These are phyloP conservation scores for Teunomyces stri DNA, from an alignment of 805 yeast genomes.

Conservation along the genomic window DNA sequence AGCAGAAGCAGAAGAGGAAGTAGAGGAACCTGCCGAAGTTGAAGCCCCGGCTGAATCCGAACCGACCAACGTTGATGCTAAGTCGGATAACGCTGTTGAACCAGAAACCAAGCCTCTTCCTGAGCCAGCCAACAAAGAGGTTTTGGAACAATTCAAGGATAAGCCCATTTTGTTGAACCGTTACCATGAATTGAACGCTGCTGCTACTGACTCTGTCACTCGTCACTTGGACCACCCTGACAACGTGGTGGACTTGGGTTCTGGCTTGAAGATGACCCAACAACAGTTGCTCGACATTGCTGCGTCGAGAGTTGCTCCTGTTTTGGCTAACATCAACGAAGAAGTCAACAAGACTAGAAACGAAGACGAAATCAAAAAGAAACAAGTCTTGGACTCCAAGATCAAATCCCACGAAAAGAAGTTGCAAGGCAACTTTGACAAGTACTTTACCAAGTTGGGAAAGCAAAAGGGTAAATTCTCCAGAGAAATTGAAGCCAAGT, in stretches of 20 bases:
- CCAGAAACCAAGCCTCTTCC: slow-evolving; percentile 33
- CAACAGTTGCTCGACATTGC: slow-evolving; percentile 56
- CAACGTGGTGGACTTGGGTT: slow-evolving; percentile 50
- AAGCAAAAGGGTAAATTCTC: slow-evolving; percentile 38
- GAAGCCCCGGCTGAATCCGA: slow-evolving; percentile 33
- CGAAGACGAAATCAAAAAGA: slow-evolving; percentile 43
- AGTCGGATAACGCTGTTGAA: slow-evolving; percentile 34
- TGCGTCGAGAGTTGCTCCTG: slow-evolving; percentile 53
- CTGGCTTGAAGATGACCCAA: slow-evolving; percentile 53
- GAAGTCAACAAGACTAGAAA: slow-evolving; percentile 44
- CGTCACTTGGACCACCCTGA: slow-evolving; percentile 48
- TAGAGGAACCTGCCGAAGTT: slow-evolving; percentile 36
- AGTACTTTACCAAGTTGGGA: slow-evolving; percentile 36
- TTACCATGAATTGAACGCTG: slow-evolving; percentile 48
- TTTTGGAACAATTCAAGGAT: slow-evolving; percentile 38
- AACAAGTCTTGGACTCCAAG: slow-evolving; percentile 37
- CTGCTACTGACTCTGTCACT: slow-evolving; percentile 47
- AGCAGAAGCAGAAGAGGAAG: slow-evolving; percentile 9
- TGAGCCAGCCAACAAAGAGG: slow-evolving; percentile 21
- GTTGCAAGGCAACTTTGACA: slow-evolving; percentile 35
- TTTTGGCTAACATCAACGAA: slow-evolving; percentile 48
- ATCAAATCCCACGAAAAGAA: slow-evolving; percentile 34
- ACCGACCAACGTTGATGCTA: slow-evolving; percentile 18
- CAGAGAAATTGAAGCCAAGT: slow-evolving; percentile 37
- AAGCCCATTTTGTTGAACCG: slow-evolving; percentile 49